Base-by-base conservation (phyloP, 148 eudicot species). In the Rhododendron kiyosumense region DNA sequence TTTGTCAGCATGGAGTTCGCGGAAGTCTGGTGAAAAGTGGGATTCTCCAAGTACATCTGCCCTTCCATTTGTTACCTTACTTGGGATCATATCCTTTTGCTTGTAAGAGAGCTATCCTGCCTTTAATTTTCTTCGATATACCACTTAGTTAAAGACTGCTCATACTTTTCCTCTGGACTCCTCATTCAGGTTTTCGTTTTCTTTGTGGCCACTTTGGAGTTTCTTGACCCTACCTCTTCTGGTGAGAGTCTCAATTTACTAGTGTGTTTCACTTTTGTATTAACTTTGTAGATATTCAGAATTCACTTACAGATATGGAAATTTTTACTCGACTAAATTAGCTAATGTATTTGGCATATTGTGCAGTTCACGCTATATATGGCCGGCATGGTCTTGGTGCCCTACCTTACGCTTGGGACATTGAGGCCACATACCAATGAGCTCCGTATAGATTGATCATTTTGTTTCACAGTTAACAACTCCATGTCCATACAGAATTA, bases 311-410 rank as follows among this genome's bases (percentile, higher is more conserved):
- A 30, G 77, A 32, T 20, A 17, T 13, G 24, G 48, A 10, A 59
- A 38, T 36, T 59, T 32, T 24, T 82, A 6, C 22, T 36, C 46
- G 24, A 17, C 28, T 15, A 79, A 36, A 61, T 46, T 65, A 36
- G 26, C 88, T 65, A 10, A 65, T 28, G 1, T 52, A 30, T 41
- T 36, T 88, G 76, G 4, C 43, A 51, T 41, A 6, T 75, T 43
- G 24, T 90, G 92, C 94, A 96, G 98, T 96, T 96, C 88, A 92
- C 97, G 3, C 93, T 96, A 81, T 91, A 93, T 90, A 94, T 96
- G 98, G 97, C 95, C 74, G 88, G 94, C 88, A 94, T 92, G 94
- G 96, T 96, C 20, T 85, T 94, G 87, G 88, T 91, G 24, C 93
- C 96, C 0, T 92, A 91, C 84, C 61, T 96, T 88, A 87, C 92